These are phyloP conservation scores for Onygenales sp. DNA, from an alignment of 2,329 filamentous ascomycete genomes.

Conservation along the genomic window DNA sequence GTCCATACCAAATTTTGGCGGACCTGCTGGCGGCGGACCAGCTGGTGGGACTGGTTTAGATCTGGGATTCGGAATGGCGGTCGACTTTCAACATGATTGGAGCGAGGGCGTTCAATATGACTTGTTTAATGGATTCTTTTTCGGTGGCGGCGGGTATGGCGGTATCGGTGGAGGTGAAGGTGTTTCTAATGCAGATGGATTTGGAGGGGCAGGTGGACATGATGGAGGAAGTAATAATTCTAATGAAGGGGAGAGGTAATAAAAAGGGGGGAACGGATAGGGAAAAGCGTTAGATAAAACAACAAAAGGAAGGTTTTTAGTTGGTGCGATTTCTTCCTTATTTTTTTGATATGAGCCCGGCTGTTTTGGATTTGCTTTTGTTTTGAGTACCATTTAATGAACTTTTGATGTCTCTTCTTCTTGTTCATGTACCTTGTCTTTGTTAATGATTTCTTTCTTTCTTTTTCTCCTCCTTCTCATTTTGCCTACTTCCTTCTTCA, in stretches of 20 bases:
- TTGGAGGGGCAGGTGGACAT: background rate
- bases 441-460: no score
- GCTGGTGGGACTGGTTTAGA: slow-evolving; percentile 33
- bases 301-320: background rate
- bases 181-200: background rate
- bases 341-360: no score
- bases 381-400: no score
- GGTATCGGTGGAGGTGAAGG: no score
- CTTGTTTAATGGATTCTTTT: slow-evolving; percentile 48
- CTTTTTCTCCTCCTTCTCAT: no score
- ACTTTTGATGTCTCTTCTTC: no score
- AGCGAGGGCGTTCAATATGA: slow-evolving; percentile 39
- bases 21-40: slow-evolving; percentile 20
- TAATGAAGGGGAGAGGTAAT: background rate
- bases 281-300: background rate
- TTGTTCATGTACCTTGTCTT: no score
- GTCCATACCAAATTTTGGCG: slow-evolving; percentile 20
- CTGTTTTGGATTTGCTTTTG: no score
- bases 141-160: slow-evolving; percentile 29
- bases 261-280: background rate
- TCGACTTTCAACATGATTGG: slow-evolving; percentile 41
- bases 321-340: background rate
- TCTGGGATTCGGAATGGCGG: slow-evolving; percentile 36
- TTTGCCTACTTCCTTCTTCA: no score
- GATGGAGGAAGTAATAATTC: background rate